phyloP scores from a whole-genome alignment of 139 green algal species.

The Eudorina sp. region DNA sequence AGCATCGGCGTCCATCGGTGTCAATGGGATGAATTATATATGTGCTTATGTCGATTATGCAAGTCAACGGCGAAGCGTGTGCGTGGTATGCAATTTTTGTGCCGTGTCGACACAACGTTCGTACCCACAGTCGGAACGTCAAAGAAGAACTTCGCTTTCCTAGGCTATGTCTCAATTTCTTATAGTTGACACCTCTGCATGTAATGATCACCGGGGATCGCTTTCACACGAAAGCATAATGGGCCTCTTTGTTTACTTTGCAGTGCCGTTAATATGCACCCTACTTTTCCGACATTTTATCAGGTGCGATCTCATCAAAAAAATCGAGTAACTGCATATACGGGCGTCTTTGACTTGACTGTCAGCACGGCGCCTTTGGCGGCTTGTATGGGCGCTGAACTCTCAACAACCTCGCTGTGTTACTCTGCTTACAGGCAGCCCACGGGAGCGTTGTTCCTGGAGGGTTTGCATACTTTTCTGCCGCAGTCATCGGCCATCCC shows the following conservation, averaged over 20 bases:
- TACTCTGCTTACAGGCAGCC: conserved; percentile 13
- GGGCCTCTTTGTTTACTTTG: conserved; percentile 21
- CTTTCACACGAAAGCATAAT: not conserved
- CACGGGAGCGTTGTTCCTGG: not conserved
- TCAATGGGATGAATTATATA: too few species aligned
- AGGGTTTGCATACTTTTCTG: conserved; percentile 20
- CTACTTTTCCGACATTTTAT: conserved; percentile 12
- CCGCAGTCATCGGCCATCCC: not conserved
- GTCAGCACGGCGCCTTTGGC: not conserved
- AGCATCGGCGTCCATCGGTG: conserved; percentile 12
- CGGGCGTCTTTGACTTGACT: not conserved
- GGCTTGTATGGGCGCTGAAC: not conserved
- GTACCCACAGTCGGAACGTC: too few species aligned
- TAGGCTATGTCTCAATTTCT: too few species aligned
- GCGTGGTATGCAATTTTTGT: too few species aligned
- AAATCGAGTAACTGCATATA: not conserved
- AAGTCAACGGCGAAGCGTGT: too few species aligned
- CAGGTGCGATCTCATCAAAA: too few species aligned
- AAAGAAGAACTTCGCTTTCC: too few species aligned
- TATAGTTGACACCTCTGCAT: too few species aligned
- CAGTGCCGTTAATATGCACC: conserved; percentile 1
- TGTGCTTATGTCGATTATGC: too few species aligned
- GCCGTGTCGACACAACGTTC: too few species aligned
- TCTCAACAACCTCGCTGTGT: not conserved
- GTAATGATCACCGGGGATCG: not conserved